Base-by-base conservation (phyloP, 169 alveolate species). In the Blepharisma undulans region DNA sequence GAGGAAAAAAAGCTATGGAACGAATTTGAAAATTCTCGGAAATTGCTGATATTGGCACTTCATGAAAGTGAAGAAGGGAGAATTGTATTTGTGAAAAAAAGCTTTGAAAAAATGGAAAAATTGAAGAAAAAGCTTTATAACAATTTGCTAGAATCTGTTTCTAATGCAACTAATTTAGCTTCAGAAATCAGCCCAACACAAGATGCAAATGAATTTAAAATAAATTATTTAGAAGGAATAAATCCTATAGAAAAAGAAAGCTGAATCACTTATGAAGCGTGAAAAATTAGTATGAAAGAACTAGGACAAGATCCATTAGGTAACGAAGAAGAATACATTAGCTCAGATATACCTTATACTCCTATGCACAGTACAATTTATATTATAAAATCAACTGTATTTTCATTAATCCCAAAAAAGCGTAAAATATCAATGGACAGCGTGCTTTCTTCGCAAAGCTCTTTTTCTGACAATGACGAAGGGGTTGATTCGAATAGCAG, bases 181-280 rank as follows among this genome's bases (percentile, higher is more conserved):
- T 21, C 84, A 18, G 19, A 66, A 14, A 76, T 76, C 16, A 76
- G 22, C 12, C 16, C 33, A 18, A 25, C 33, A 21, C 16, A 76
- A 18, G 84, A 76, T 21, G 84, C 29, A 21, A n/a, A 14, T 18
- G 84, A 25, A 76, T 76, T 76, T 76, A 32, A 12, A 21, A n/a
- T 25, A 76, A 76, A 12, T 21, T 76, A 18, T 76, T n/a, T 76
- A 12, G 22, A 76, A 21, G 12, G 18, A 19, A 16, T 27, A 32
- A 14, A 80, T 14, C 19, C 72, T 14, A 12, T 21, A 66, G 76
- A 30, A 82, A 22, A 30, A 33, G 36, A 36, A 82, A 30, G 36
- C 1, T 82, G 89, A 33, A 72, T 82, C 0, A 19, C 89, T 30
- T 82, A 82, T 60, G 89, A 82, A 36, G 76, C n/a, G 22, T 82